Base-by-base conservation (phyloP, 371 early-diverging fungal genomes). In the Mucor velutinosus region DNA sequence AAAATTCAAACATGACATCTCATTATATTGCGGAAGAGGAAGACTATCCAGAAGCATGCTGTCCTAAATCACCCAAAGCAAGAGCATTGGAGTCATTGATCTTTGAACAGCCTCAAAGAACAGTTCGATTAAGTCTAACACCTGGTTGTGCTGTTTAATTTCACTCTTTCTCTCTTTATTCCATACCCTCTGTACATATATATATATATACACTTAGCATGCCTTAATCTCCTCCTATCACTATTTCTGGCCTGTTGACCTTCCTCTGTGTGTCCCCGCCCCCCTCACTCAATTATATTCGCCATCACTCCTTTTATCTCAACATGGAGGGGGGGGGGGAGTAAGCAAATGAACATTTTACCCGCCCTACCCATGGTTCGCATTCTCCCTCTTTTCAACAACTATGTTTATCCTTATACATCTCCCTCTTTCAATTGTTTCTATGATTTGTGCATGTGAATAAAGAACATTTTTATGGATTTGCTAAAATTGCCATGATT, bases 31-130 rank as follows among this genome's bases (percentile, higher is more conserved):
- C 25, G 12, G 61, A 60, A 45, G 45, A 43, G 4, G 35, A 21
- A 8, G 8, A 58, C 35, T 51, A 51, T 3, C 25, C 21, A 12
- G 57, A 56, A 30, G 15, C 57, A 14, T 35, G 33, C 7, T 33
- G 37, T 32, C 47, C 45, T 17, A 39, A 64, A 37, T 69, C 72
- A 11, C 64, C 72, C 15, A 76, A 76, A 56, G 69, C 70, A 37
- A 76, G 35, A 65, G 73, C 69, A 57, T 62, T 76, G 25, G 76
- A 76, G 65, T 72, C 59, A 0, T 29, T 76, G 3, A 76, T 76
- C 43, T 72, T 76, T 37, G 67, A 72, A 33, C 69, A 76, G 23
- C 76, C 76, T 19, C 70, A 69, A 41, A 64, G 72, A 51, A 76
- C 76, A 2, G 61, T 76, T 25, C 59, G 72, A 37, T 39, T 76